phyloP scores from a whole-genome alignment of 768 basidiomycete species.

The Podaxis carcinomalis region DNA sequence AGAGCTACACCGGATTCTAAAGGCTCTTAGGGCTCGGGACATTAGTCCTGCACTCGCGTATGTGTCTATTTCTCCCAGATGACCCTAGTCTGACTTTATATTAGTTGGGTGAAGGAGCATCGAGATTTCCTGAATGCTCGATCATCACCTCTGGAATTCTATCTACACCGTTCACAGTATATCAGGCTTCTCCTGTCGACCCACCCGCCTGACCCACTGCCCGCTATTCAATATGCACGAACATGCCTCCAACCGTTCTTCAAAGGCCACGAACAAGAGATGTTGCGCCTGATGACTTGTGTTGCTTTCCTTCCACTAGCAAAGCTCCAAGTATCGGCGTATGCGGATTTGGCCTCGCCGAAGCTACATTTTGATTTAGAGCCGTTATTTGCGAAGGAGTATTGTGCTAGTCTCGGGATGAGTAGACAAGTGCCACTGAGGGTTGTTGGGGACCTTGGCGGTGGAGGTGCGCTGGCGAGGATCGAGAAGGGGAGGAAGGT shows the following conservation, averaged over 20 bases:
- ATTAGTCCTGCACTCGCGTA: conserved; percentile 78
- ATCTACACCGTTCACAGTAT: conserved; percentile 88
- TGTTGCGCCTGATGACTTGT: conserved; percentile 67
- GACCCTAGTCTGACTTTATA: conserved; percentile 2
- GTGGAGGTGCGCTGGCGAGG: conserved; percentile 82
- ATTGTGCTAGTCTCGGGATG: conserved; percentile 83
- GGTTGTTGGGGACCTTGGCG: conserved; percentile 91
- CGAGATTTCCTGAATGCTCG: conserved; percentile 60
- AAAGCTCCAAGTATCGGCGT: conserved; percentile 65
- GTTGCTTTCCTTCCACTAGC: conserved; percentile 66
- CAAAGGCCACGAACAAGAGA: conserved; percentile 53
- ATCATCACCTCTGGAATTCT: conserved; percentile 82
- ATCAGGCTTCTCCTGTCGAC: conserved; percentile 69
- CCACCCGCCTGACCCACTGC: conserved; percentile 49
- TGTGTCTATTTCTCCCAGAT: conserved; percentile 10
- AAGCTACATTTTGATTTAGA: conserved; percentile 75
- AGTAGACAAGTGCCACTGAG: conserved; percentile 83
- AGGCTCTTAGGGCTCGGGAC: conserved; percentile 59
- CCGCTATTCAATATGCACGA: conserved; percentile 75
- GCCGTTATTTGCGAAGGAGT: conserved; percentile 84
- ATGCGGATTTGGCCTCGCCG: conserved; percentile 69
- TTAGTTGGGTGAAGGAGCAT: conserved; percentile 76
- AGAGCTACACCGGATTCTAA: conserved; percentile 69
- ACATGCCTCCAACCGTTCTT: conserved; percentile 61
- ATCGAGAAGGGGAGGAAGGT: conserved; percentile 94